A percentile compares a stretch with the other conserved stretches of the same genome.
Conservation (phyloP, 352 stramenopile genomes). For the Phytophthora sp. region DNA sequence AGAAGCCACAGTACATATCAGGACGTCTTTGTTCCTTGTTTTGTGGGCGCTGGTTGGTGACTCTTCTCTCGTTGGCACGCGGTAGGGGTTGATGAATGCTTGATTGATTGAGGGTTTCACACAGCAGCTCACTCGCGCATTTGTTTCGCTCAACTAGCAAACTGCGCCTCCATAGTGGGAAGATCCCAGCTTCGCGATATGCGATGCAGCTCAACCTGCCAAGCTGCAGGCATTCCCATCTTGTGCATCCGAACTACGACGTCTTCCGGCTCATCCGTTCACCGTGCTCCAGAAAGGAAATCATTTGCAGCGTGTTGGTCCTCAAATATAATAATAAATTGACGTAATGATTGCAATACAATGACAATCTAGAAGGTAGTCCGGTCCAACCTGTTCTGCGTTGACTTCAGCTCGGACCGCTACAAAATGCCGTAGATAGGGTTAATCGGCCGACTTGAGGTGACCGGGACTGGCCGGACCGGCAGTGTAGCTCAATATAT, state of each 20-base stretch:
- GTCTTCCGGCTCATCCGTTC: background rate
- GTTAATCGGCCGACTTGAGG: too few species aligned
- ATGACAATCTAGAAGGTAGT: too few species aligned
- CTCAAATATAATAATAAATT: too few species aligned
- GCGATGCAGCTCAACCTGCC: background rate
- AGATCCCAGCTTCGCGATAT: background rate
- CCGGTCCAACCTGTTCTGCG: too few species aligned
- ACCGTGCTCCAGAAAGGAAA: background rate
- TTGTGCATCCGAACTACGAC: background rate
- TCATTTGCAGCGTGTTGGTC: too few species aligned
- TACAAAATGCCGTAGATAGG: too few species aligned
- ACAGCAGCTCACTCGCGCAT: background rate
- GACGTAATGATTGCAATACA: too few species aligned
- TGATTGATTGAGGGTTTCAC: background rate
- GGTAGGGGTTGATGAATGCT: background rate
- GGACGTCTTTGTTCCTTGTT: background rate
- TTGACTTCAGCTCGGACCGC: too few species aligned
- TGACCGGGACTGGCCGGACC: too few species aligned
- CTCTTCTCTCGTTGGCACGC: background rate
- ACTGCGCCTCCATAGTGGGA: background rate
- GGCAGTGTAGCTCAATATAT: too few species aligned
- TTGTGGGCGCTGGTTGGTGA: background rate
- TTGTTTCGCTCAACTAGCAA: background rate
- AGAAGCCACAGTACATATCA: background rate
- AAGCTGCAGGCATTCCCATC: background rate